These are phyloP conservation scores for Somion occarium DNA, from an alignment of 1,284 basidiomycete species.

Conservation along the genomic window DNA sequence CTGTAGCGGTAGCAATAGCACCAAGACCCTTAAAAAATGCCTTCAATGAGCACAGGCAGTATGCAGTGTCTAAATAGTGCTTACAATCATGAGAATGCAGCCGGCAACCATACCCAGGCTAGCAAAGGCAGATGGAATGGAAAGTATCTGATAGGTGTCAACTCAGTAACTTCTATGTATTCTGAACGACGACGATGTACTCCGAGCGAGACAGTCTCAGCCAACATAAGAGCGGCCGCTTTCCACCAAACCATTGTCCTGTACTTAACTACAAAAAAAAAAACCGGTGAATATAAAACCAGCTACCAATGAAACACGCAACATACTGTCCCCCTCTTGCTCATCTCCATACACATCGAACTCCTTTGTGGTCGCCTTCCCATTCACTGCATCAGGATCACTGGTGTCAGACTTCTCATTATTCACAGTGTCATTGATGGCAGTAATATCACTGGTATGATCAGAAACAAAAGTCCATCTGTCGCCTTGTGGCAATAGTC, in stretches of 20 bases:
- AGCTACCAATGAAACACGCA: neutral
- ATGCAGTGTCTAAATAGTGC: constrained; percentile 4
- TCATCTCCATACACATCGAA: constrained; percentile 17
- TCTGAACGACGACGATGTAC: constrained; percentile 12
- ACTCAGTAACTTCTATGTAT: neutral
- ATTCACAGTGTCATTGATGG: neutral
- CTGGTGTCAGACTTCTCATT: neutral
- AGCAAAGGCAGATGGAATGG: constrained; percentile 27
- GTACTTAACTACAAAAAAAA: constrained; percentile 24
- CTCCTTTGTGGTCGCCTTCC: too few species aligned
- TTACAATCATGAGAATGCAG: constrained; percentile 24
- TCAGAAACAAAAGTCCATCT: too few species aligned
- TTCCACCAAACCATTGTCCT: constrained; percentile 33
- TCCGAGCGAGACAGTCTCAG: constrained; percentile 29
- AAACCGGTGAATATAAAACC: neutral
- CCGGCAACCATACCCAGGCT: constrained; percentile 28
- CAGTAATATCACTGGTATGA: neutral
- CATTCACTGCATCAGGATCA: too few species aligned
- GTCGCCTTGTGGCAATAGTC: too few species aligned
- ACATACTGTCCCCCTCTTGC: constrained; percentile 12
- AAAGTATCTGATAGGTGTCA: constrained; percentile 19
- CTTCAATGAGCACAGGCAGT: neutral
- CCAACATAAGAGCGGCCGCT: constrained; percentile 29
- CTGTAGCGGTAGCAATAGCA: constrained; percentile 23
- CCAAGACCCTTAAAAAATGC: constrained; percentile 27